phyloP scores from a whole-genome alignment of 257 asterid genomes.

The Prunella vulgaris region DNA sequence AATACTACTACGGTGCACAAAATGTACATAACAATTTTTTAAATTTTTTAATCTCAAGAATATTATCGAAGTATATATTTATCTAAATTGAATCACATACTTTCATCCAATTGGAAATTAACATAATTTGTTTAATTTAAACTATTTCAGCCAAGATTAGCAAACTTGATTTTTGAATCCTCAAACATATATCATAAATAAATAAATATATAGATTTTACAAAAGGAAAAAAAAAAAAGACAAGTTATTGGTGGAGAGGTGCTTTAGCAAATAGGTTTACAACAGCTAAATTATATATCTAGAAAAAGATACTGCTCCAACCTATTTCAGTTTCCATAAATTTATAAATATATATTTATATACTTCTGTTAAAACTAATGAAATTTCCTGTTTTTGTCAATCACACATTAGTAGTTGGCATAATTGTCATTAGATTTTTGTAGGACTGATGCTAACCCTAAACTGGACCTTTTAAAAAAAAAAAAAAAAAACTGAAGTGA shows the following conservation, averaged over 20 bases:
- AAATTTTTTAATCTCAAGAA: no score
- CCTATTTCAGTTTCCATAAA: slow-evolving; percentile 3
- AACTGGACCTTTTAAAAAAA: not conserved
- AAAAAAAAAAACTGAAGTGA: not conserved
- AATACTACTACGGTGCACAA: no score
- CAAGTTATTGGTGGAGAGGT: slow-evolving; percentile 21
- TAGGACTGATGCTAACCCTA: not conserved
- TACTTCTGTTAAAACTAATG: not conserved
- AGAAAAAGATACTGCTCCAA: slow-evolving; percentile 22
- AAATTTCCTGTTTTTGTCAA: not conserved
- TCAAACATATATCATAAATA: not conserved
- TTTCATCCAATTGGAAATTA: no score
- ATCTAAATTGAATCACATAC: no score
- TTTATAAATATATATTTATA: not conserved
- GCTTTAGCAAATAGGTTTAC: slow-evolving; percentile 17
- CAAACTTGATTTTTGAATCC: not conserved
- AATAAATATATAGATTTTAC: no score
- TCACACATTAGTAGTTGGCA: slow-evolving; percentile 12
- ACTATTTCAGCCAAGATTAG: not conserved
- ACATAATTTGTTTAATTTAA: no score
- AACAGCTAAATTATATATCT: slow-evolving; percentile 1
- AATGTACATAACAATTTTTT: no score
- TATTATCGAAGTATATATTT: no score
- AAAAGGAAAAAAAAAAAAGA: not conserved
- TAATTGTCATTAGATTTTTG: not conserved